phyloP scores from a whole-genome alignment of 148 eudicot genomes.

The Amaranthus cruentus region DNA sequence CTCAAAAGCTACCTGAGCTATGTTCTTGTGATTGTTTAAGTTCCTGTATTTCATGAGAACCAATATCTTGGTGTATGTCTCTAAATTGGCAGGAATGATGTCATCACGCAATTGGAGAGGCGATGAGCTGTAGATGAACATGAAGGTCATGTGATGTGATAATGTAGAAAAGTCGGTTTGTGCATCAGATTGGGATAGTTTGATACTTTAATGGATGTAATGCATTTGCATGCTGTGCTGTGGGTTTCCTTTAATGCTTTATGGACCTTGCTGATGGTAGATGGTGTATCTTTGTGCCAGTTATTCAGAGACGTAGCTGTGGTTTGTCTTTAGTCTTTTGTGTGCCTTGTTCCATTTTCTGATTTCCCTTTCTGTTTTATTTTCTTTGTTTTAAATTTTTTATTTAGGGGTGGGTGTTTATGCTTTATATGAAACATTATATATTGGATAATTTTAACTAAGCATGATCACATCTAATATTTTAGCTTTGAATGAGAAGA shows the following conservation, averaged over 20 bases:
- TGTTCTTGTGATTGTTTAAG: constrained; percentile 13
- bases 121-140: background rate
- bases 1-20: constrained; percentile 35
- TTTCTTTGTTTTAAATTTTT: background rate
- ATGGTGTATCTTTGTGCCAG: constrained; percentile 24
- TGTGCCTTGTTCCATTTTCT: background rate
- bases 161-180: constrained; percentile 3
- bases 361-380: background rate
- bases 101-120: background rate
- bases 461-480: constrained; percentile 27
- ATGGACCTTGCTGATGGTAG: constrained; percentile 20
- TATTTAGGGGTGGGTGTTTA: background rate
- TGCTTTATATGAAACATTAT: background rate
- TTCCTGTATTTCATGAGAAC: background rate
- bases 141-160: constrained; percentile 1
- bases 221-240: constrained; percentile 15
- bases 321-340: constrained; percentile 21
- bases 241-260: constrained; percentile 12
- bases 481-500: constrained; percentile 52
- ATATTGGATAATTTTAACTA: constrained; percentile 5
- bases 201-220: constrained; percentile 17
- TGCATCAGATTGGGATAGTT: constrained; percentile 25
- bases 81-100: constrained; percentile 32
- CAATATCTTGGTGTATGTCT: constrained; percentile 2
- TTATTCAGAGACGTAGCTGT: constrained; percentile 15